A percentile compares a stretch with the other conserved stretches of the same genome.
phyloP scores from a whole-genome alignment of 441 rosid genomes.

The Adansonia grandidieri region DNA sequence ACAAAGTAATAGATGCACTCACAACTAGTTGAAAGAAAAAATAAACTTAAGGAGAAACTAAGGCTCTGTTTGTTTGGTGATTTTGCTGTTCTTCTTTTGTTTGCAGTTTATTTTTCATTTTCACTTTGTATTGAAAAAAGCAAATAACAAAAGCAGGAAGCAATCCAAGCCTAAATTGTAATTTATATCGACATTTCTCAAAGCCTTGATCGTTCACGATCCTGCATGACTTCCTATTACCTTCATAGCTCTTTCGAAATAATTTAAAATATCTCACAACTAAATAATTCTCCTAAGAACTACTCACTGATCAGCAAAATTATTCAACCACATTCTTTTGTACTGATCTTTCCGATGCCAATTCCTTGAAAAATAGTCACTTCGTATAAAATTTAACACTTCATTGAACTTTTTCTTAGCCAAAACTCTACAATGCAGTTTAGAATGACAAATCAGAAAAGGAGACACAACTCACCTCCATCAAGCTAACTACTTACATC shows the following conservation, averaged over 20 bases:
- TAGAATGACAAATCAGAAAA: not conserved
- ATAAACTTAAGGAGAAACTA: conserved; percentile 19
- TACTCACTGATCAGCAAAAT: not conserved
- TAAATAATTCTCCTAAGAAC: not conserved
- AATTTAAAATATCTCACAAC: conserved; percentile 10
- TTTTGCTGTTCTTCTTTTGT: too few species aligned
- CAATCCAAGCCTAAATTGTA: not conserved
- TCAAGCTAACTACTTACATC: conserved; percentile 4
- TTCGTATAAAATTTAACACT: not conserved
- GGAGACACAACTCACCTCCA: conserved; percentile 12
- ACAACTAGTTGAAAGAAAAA: not conserved
- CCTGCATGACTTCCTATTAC: not conserved
- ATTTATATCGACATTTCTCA: not conserved
- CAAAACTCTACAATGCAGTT: not conserved
- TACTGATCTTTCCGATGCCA: conserved; percentile 3
- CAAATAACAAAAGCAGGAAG: too few species aligned
- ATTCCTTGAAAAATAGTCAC: not conserved
- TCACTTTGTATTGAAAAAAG: too few species aligned
- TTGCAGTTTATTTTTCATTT: too few species aligned
- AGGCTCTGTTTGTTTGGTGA: too few species aligned
- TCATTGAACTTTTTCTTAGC: not conserved
- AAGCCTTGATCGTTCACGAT: not conserved
- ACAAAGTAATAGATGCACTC: not conserved
- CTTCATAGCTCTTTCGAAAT: not conserved
- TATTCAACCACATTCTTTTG: not conserved